Evolutionary conservation across 176 grass and related monocot species (phyloP).

Genomic region (Triticum timopheevii): DNA sequence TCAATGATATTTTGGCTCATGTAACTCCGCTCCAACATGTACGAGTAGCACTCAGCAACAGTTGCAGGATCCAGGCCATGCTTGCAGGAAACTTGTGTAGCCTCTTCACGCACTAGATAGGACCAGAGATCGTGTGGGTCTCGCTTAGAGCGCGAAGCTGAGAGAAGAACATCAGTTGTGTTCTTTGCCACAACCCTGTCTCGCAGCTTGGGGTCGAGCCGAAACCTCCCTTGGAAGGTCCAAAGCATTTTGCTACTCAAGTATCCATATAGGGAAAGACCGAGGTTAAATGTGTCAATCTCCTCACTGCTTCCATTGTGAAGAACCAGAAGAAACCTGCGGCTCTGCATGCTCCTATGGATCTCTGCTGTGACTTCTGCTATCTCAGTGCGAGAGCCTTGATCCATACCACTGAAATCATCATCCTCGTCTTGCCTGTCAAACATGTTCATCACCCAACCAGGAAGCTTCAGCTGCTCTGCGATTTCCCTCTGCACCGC

Average conservation of each 20-base stretch:
- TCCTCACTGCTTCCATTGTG: not conserved
- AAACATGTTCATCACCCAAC: not conserved
- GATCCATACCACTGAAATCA: not conserved
- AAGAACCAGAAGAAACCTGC: not conserved
- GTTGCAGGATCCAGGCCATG: not conserved
- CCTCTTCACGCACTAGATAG: not conserved
- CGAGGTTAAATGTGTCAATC: not conserved
- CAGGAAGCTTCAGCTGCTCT: not conserved
- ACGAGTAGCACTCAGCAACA: not conserved
- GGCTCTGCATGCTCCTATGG: not conserved
- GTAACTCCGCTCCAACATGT: not conserved
- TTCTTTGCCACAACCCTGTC: not conserved
- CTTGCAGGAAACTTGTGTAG: not conserved
- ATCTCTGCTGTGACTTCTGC: not conserved
- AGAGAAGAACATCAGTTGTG: not conserved
- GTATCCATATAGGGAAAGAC: not conserved
- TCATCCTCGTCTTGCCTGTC: conserved; percentile 10
- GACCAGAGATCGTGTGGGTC: not conserved
- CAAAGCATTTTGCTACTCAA: not conserved
- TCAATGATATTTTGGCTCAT: not conserved
- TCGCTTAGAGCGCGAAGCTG: not conserved
- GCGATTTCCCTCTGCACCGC: not conserved
- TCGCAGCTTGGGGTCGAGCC: not conserved
- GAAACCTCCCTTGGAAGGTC: not conserved
- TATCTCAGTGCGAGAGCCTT: not conserved